Evolutionary conservation across 352 stramenopile genomes (phyloP).

Genomic region (Aphanomyces euteiches): DNA sequence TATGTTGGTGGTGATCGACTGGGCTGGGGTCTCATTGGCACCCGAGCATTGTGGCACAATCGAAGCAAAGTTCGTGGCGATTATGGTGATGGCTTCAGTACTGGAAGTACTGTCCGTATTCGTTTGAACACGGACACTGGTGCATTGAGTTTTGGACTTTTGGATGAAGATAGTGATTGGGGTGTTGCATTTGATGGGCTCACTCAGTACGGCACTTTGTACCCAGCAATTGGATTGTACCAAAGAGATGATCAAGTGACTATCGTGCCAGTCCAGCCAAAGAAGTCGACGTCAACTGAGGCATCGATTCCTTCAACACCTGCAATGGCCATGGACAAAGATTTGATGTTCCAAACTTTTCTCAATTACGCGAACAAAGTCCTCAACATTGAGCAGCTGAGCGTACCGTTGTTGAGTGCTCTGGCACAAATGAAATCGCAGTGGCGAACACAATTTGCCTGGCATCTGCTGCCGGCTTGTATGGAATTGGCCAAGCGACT

Average conservation of each 20-base stretch:
- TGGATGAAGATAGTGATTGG: slow-evolving; percentile 75
- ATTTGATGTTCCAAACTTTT: slow-evolving; percentile 22
- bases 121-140: slow-evolving; percentile 83
- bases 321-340: slow-evolving; percentile 4
- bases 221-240: slow-evolving; percentile 84
- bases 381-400: neutral
- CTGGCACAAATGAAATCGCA: slow-evolving; percentile 33
- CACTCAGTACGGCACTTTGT: slow-evolving; percentile 83
- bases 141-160: slow-evolving; percentile 78
- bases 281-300: neutral
- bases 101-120: slow-evolving; percentile 74
- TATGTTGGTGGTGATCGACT: slow-evolving; percentile 87
- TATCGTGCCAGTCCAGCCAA: slow-evolving; percentile 42
- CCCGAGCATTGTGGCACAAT: slow-evolving; percentile 84
- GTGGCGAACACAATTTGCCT: slow-evolving; percentile 56
- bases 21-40: slow-evolving; percentile 86
- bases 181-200: slow-evolving; percentile 85
- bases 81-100: slow-evolving; percentile 86
- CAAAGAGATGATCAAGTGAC: slow-evolving; percentile 87
- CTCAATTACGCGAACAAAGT: slow-evolving; percentile 15
- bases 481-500: slow-evolving; percentile 62
- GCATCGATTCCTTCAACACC: neutral
- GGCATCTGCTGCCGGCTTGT: slow-evolving; percentile 77
- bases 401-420: slow-evolving; percentile 17
- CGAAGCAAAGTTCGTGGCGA: slow-evolving; percentile 85